These are phyloP conservation scores for Stylosanthes scabra DNA, from an alignment of 331 rosid genomes.

Conservation along the genomic window DNA sequence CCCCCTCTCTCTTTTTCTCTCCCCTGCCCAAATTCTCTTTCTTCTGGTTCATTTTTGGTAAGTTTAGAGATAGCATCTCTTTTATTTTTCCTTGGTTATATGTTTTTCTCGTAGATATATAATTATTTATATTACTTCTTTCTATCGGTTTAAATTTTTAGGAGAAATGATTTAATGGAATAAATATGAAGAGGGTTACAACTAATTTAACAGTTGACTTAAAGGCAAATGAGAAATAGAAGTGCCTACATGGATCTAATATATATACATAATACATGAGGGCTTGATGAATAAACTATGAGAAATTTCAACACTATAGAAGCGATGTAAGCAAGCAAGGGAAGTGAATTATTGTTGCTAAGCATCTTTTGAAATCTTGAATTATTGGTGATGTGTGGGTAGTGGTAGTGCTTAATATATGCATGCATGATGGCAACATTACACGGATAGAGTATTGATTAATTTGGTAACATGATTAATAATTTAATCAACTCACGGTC, in stretches of 20 bases:
- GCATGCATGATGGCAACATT: constrained; percentile 32
- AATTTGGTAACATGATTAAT: constrained; percentile 41
- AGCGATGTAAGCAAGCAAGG: neutral
- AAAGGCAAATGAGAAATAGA: neutral
- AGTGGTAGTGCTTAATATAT: constrained; percentile 6
- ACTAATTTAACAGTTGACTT: constrained; percentile 5
- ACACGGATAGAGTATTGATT: constrained; percentile 32
- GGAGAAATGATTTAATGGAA: no score
- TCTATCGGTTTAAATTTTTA: no score
- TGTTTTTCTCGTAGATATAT: no score
- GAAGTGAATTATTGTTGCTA: constrained; percentile 27
- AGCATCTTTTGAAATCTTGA: constrained; percentile 30
- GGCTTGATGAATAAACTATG: constrained; percentile 6
- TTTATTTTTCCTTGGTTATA: neutral
- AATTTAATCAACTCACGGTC: constrained; percentile 14
- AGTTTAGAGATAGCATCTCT: neutral
- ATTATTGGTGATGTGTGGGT: constrained; percentile 43
- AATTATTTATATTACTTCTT: no score
- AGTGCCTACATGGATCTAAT: neutral
- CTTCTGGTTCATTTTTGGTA: neutral
- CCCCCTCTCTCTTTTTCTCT: no score
- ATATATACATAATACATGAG: neutral
- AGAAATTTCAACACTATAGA: neutral
- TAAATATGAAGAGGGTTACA: neutral
- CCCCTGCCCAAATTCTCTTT: neutral